Percentiles rank a stretch among this genome's conserved stretches.
Conservation (phyloP, 208 protist genomes). For the Angomonas ambiguus region DNA sequence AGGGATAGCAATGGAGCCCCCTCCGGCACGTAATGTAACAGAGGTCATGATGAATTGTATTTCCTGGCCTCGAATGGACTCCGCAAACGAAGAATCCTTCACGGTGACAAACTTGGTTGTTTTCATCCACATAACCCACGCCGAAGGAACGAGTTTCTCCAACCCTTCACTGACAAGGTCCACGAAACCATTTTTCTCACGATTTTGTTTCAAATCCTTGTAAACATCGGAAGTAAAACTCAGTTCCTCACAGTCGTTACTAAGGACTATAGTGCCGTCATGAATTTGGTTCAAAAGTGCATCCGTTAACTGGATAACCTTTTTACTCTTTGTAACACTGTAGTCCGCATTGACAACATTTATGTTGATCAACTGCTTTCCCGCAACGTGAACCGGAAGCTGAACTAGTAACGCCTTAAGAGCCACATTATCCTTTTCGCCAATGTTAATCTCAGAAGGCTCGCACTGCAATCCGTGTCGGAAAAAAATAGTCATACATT, state of each 20-base stretch:
- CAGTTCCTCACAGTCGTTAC: conserved; percentile 55
- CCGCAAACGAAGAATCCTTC: conserved; percentile 20
- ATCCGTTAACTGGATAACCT: conserved; percentile 34
- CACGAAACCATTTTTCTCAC: conserved; percentile 42
- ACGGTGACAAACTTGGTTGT: conserved; percentile 52
- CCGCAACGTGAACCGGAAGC: conserved; percentile 33
- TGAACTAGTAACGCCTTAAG: conserved; percentile 36
- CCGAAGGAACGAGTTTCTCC: conserved; percentile 29
- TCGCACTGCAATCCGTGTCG: conserved; percentile 57
- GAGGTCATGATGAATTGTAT: conserved; percentile 4
- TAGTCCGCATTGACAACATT: conserved; percentile 54
- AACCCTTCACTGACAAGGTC: conserved; percentile 64
- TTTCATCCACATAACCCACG: conserved; percentile 72
- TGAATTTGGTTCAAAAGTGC: conserved; percentile 31
- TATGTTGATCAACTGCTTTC: conserved; percentile 36
- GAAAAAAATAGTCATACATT: conserved; percentile 54
- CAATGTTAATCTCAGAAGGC: conserved; percentile 36
- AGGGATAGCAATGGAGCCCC: conserved; percentile 61
- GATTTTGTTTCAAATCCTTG: conserved; percentile 41
- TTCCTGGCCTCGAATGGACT: conserved; percentile 34
- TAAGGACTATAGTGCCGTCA: conserved; percentile 46
- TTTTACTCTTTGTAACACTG: conserved; percentile 16
- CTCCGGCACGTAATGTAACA: not conserved
- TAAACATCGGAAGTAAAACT: conserved; percentile 30
- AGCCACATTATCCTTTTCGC: conserved; percentile 37